phyloP scores from a whole-genome alignment of 371 early-diverging fungal species.

The Cokeromyces recurvatus region DNA sequence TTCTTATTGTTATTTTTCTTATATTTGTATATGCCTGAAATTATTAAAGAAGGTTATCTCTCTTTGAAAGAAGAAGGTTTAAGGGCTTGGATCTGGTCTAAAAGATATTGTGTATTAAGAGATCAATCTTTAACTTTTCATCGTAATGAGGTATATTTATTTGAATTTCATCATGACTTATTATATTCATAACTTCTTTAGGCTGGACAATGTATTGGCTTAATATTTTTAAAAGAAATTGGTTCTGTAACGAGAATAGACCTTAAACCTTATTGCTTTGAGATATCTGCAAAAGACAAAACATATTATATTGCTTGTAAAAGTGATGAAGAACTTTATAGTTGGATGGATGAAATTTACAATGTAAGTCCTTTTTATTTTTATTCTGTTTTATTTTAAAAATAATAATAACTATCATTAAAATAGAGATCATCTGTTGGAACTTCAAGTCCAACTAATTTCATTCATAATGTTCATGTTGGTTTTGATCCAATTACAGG shows the following conservation, averaged over 20 bases:
- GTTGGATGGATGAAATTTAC: conserved; percentile 96
- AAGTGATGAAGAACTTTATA: conserved; percentile 92
- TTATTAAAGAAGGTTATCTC: conserved; percentile 77
- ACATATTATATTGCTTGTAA: conserved; percentile 82
- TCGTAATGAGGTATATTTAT: conserved; percentile 87
- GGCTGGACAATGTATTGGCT: conserved; percentile 49
- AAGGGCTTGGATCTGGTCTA: conserved; percentile 85
- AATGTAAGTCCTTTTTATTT: conserved; percentile 41
- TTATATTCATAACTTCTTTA: conserved; percentile 9
- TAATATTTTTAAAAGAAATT: conserved; percentile 88
- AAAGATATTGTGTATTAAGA: conserved; percentile 81
- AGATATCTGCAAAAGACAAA: conserved; percentile 82
- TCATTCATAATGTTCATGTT: conserved; percentile 92
- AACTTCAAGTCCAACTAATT: conserved; percentile 88
- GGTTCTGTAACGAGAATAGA: conserved; percentile 79
- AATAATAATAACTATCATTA: background rate
- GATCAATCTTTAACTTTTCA: conserved; percentile 89
- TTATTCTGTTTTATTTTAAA: no score
- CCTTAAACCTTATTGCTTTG: conserved; percentile 84
- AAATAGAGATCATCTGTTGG: conserved; percentile 75
- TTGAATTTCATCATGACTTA: no score
- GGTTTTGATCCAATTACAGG: conserved; percentile 93
- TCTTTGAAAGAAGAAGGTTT: conserved; percentile 83
- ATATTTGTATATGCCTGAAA: conserved; percentile 30
- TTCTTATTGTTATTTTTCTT: no score